Base-by-base conservation (phyloP, 805 yeast genomes). In the Trichomonascus vanleenenianus region DNA sequence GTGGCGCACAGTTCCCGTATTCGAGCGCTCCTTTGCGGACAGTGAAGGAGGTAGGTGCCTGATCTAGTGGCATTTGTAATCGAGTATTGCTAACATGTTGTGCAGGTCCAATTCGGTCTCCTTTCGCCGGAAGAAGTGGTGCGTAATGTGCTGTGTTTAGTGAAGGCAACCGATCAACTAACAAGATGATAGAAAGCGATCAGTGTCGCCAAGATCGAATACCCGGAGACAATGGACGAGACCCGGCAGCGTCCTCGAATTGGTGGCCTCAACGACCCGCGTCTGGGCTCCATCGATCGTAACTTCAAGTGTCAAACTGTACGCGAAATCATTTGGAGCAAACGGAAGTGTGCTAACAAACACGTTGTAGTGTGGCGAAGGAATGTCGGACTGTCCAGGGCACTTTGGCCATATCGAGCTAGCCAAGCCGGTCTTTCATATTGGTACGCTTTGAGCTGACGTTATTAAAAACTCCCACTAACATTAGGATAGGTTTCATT, bases 171-270 rank as follows among this genome's bases (percentile, higher is more conserved):
- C 16, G n/a, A 25, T 20, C 22, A 22, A 31, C 32, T 38, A 25
- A 38, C 30, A 12, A 10, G 15, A 12, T 22, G 22, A 8, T 50
- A 71, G 75, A 84, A 96, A 67, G 97, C 97, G 42, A 89, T 93
- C 55, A 86, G 96, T 51, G 98, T 94, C 49, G 97, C 97, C 37
- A 93, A 93, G 63, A 87, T 93, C 60, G 97, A 91, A 67, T 93
- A 85, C 61, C 98, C 99, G 18, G 99, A 93, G 68, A 93, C 97
- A n/a, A 93, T 93, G 96, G 98, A 93, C 66, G 97, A 89, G 66
- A 79, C 96, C 34, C 88, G 95, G 48, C 83, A 84, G 62, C 85
- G 85, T 53, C 97, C 97, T 40, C 81, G 97, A 64, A 89, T 88
- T 55, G 97, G 97, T 52, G 99, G 99, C 50, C 72, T 93, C 51